A percentile compares a stretch with the other conserved stretches of the same genome.
Conservation (phyloP, 495 filamentous ascomycete genomes). For the Alectoria sarmentosa region DNA sequence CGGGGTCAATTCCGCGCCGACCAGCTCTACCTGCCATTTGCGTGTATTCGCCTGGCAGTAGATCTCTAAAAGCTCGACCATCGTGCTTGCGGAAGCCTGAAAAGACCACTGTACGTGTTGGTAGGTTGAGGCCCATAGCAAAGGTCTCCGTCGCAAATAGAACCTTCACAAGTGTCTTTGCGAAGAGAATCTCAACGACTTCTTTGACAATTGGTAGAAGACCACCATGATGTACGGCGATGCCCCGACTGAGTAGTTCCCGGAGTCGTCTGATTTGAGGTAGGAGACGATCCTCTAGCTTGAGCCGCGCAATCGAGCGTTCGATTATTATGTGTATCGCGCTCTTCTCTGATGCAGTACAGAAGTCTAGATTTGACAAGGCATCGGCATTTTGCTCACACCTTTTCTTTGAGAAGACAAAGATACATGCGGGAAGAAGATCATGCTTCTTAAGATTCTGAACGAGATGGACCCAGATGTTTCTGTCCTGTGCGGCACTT, state of each 20-base stretch:
- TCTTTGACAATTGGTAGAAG: constrained; percentile 96
- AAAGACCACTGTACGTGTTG: constrained; percentile 94
- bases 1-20: constrained; percentile 81
- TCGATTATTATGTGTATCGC: constrained; percentile 96
- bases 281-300: constrained; percentile 78
- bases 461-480: constrained; percentile 93
- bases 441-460: constrained; percentile 82
- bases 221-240: constrained; percentile 95
- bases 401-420: constrained; percentile 96
- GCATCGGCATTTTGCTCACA: constrained; percentile 97
- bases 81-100: constrained; percentile 96
- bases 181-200: constrained; percentile 94
- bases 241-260: constrained; percentile 78
- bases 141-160: constrained; percentile 98
- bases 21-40: constrained; percentile 98
- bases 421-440: constrained; percentile 86
- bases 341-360: constrained; percentile 88
- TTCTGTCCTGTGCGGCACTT: constrained; percentile 85
- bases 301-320: constrained; percentile 86
- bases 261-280: constrained; percentile 85
- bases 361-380: constrained; percentile 89
- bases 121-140: constrained; percentile 95
- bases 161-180: constrained; percentile 88
- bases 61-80: constrained; percentile 80
- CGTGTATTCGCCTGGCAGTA: constrained; percentile 93